Base-by-base conservation (phyloP, 1,284 basidiomycete species). In the Melampsora americana region DNA sequence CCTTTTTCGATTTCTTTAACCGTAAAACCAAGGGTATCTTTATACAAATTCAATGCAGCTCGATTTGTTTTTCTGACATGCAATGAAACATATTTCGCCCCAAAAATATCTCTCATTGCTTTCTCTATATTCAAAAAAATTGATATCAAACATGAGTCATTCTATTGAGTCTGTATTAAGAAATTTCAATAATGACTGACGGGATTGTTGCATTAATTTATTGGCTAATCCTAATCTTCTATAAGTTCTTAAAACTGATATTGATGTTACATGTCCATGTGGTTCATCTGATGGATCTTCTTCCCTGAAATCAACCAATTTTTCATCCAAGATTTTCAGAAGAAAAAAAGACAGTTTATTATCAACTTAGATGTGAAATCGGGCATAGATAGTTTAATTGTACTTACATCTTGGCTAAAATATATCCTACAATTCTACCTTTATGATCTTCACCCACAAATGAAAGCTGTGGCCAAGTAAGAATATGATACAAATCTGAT, bases 401-500 rank as follows among this genome's bases (percentile, higher is more conserved):
- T 0, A 60, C 30, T 35, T 60, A 77, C 95, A 97, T 95, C 83
- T 95, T 95, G 0, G 92, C 93, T 14, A 97, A 85, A 30, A 97
- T 94, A 83, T 97, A 97, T 28, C 95, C 95, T 0, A 98, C 93
- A 65, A 97, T 90, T 67, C 92, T 86, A 0, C 94, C 93, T 80
- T 89, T 89, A 77, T 89, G 87, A 81, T 95, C 92, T 81, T 95
- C 93, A 0, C 94, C 95, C 23, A 98, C 93, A 82, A 91, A 98
- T 2, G 93, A 95, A 28, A 97, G 86, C 79, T 93, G 90, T 0
- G 95, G 95, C 95, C 95, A 98, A 11, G 90, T 93, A 81, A 95
- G 84, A 7, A 89, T 86, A 81, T 95, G 92, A 83, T 92, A 93
- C 67, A 93, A 86, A 86, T 95, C 94, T 96, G 70, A 7, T 7